These are phyloP conservation scores for Magnaporthiopsis rhizophila DNA, from an alignment of 2,329 filamentous ascomycete genomes.

Conservation along the genomic window DNA sequence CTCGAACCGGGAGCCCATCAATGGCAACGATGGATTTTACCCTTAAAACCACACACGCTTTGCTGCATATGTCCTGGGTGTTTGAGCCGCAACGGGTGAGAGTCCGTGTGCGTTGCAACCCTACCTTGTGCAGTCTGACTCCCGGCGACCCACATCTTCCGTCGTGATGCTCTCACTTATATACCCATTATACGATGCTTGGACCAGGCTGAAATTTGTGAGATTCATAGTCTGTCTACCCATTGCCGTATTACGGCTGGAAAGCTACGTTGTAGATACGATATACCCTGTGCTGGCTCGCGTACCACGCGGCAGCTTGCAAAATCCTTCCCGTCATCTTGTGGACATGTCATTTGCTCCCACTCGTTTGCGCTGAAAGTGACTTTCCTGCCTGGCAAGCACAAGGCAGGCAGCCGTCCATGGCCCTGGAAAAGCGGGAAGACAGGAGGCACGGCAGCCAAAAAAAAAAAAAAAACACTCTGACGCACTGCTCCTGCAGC, in stretches of 20 bases:
- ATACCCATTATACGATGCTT: neutral
- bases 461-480: no score
- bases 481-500: no score
- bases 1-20: constrained; percentile 26
- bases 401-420: neutral
- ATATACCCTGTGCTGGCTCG: no score
- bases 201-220: neutral
- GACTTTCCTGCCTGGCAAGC: neutral
- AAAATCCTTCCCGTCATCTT: no score
- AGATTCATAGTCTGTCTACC: neutral
- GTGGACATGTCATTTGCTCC: neutral
- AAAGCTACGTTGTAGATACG: no score
- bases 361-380: no score
- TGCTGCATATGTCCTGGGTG: neutral
- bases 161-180: neutral
- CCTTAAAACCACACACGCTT: constrained; percentile 30
- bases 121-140: no score
- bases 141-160: neutral
- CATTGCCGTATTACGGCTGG: no score
- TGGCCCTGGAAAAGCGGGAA: no score
- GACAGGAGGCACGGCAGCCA: no score
- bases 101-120: neutral
- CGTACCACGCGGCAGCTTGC: no score
- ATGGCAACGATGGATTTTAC: constrained; percentile 43
- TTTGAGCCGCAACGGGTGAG: no score